phyloP scores from a whole-genome alignment of 441 rosid genomes.

The Erysimum pusillum region DNA sequence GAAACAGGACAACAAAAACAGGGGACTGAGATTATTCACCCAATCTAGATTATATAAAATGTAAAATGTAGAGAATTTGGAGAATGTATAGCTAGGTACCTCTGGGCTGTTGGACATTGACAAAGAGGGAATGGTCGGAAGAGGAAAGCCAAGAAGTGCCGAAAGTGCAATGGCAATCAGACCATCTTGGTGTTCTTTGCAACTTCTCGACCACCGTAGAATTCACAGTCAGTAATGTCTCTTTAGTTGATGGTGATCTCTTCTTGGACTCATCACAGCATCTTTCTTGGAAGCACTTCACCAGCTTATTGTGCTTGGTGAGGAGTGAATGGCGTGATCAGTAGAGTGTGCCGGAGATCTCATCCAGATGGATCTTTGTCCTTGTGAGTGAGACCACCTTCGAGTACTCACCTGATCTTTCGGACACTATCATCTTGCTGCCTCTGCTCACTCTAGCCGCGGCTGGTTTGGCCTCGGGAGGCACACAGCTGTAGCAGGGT shows the following conservation, averaged over 20 bases:
- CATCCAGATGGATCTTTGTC: conserved; percentile 75
- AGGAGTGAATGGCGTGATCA: conserved; percentile 70
- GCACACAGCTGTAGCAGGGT: conserved; percentile 80
- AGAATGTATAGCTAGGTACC: conserved; percentile 63
- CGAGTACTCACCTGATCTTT: conserved; percentile 70
- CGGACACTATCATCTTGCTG: conserved; percentile 82
- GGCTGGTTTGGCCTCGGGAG: conserved; percentile 67
- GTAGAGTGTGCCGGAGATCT: conserved; percentile 92
- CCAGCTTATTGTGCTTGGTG: conserved; percentile 61
- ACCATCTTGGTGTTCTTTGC: conserved; percentile 84
- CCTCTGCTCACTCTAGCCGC: conserved; percentile 58
- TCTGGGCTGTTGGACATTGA: conserved; percentile 69
- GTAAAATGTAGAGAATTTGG: conserved; percentile 9
- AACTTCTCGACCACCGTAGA: conserved; percentile 84
- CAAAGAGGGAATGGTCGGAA: conserved; percentile 71
- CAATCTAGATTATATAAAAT: conserved; percentile 10
- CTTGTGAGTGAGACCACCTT: conserved; percentile 62
- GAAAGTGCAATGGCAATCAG: conserved; percentile 84
- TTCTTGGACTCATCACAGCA: conserved; percentile 54
- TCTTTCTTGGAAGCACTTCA: conserved; percentile 47
- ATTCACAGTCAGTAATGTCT: conserved; percentile 60
- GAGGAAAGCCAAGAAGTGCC: conserved; percentile 79
- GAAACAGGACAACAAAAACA: conserved; percentile 15
- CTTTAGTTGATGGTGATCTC: conserved; percentile 51
- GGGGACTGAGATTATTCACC: conserved; percentile 22